Base-by-base conservation (phyloP, 805 yeast species). In the Ogataea allantospora region DNA sequence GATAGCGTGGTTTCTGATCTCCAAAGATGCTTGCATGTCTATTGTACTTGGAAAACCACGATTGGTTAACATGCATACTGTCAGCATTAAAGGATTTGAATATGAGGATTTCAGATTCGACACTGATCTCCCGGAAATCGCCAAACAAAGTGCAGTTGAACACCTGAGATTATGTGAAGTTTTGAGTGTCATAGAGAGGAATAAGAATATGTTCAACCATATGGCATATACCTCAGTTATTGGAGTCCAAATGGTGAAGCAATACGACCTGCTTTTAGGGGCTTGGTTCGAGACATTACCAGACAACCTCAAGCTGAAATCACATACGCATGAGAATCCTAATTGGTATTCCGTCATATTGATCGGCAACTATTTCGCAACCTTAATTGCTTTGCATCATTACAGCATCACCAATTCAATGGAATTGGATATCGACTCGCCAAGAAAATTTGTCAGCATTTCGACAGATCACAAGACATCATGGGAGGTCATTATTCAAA, bases 401-500 rank as follows among this genome's bases (percentile, higher is more conserved):
- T 22, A 34, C 7, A 42, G 39, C 30, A 36, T 42, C 10, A 20
- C 31, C 14, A 33, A 26, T 13, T 30, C 40, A n/a, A 21, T 30
- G 24, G 31, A 18, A 11, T 4, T 7, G 4, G 18, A 16, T 9
- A n/a, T 30, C 8, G 17, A 23, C 7, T 11, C 20, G 7, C 27
- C 15, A 20, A 23, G 22, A 5, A n/a, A 22, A 12, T 11, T 29
- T 17, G 12, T 19, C 5, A 15, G 28, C n/a, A 7, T 10, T 7
- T 1, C 10, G 7, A 6, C 11, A 2, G 25, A 14, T 21, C 42
- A 45, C 22, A 24, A 33, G n/a, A 47, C 54, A 9, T 52, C 56
- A 3, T 47, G 53, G 50, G 55, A 50, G 2, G 38, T 50, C 9
- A 16, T 50, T 5, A 40, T 50, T 13, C 46, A 42, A 33, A 39